phyloP scores from a whole-genome alignment of 768 basidiomycete species.

The Boletus tylopilopsis region DNA sequence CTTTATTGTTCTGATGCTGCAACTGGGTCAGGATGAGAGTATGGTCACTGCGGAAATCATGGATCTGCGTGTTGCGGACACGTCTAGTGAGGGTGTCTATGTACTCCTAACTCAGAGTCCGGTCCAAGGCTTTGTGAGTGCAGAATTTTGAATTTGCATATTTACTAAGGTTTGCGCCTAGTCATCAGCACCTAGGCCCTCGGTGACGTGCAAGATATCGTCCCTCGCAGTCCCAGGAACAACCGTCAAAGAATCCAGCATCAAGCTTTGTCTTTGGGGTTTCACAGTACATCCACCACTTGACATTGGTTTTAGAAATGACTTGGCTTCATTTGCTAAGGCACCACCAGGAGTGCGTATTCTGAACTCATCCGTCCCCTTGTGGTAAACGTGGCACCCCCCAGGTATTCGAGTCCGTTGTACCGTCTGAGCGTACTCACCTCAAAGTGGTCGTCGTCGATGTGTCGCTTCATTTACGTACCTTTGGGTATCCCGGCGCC shows the following conservation, averaged over 20 bases:
- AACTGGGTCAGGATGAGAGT: conserved; percentile 57
- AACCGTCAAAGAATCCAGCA: conserved; percentile 71
- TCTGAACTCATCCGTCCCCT: not conserved
- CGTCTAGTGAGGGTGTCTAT: conserved; percentile 31
- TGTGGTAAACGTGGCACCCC: conserved; percentile 1
- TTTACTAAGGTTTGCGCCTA: conserved; percentile 21
- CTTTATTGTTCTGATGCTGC: conserved; percentile 2
- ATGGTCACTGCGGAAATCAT: conserved; percentile 59
- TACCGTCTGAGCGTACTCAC: conserved; percentile 82
- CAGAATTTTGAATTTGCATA: not conserved
- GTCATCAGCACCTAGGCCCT: conserved; percentile 44
- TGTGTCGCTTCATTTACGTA: conserved; percentile 58
- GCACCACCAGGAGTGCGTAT: conserved; percentile 82
- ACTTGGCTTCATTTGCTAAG: conserved; percentile 63
- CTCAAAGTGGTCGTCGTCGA: conserved; percentile 64
- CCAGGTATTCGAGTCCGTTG: conserved; percentile 88
- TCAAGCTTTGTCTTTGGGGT: conserved; percentile 61
- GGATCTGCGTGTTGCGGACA: conserved; percentile 57
- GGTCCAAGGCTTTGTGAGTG: conserved; percentile 55
- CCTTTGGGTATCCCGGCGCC: conserved; percentile 58
- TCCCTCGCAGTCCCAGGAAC: conserved; percentile 60
- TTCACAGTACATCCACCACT: conserved; percentile 61
- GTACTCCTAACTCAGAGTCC: conserved; percentile 52
- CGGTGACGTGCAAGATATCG: conserved; percentile 62
- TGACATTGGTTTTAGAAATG: conserved; percentile 58